phyloP scores from a whole-genome alignment of 345 rosid species.

The Dimocarpus longan region DNA sequence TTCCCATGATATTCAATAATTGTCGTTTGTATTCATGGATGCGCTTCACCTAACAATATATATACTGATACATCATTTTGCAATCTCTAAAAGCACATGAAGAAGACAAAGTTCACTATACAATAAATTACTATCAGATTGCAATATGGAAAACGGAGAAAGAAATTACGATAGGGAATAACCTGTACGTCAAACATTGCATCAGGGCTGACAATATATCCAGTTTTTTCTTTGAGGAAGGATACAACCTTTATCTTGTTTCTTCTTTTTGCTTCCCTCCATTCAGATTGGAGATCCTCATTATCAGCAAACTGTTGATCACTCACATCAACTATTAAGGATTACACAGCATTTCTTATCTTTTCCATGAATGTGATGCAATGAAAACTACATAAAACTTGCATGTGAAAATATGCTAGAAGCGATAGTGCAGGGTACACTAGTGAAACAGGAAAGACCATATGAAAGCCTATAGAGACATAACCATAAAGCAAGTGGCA shows the following conservation, averaged over 20 bases:
- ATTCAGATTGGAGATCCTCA: conserved; percentile 54
- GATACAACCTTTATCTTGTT: conserved; percentile 62
- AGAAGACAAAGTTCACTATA: not conserved
- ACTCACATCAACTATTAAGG: not conserved
- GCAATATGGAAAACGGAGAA: not conserved
- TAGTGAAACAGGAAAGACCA: too few relatives aligned
- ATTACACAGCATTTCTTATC: not conserved
- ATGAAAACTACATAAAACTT: not conserved
- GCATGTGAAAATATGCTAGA: not conserved
- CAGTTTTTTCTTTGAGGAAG: conserved; percentile 55
- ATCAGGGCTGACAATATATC: conserved; percentile 53
- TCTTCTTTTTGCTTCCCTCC: conserved; percentile 60
- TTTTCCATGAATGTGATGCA: not conserved
- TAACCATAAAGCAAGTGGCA: too few relatives aligned
- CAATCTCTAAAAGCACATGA: not conserved
- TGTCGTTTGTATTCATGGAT: conserved; percentile 60
- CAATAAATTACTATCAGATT: not conserved
- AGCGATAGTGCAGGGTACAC: not conserved
- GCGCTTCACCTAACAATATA: conserved; percentile 38
- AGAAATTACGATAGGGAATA: conserved; percentile 7
- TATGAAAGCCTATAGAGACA: too few relatives aligned
- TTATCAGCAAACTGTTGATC: conserved; percentile 52
- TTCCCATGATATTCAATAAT: conserved; percentile 48
- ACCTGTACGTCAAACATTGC: conserved; percentile 76
- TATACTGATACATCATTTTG: not conserved